Evolutionary conservation across 2,329 filamentous ascomycete species (phyloP).

Genomic region (Akanthomyces uredinophilus): DNA sequence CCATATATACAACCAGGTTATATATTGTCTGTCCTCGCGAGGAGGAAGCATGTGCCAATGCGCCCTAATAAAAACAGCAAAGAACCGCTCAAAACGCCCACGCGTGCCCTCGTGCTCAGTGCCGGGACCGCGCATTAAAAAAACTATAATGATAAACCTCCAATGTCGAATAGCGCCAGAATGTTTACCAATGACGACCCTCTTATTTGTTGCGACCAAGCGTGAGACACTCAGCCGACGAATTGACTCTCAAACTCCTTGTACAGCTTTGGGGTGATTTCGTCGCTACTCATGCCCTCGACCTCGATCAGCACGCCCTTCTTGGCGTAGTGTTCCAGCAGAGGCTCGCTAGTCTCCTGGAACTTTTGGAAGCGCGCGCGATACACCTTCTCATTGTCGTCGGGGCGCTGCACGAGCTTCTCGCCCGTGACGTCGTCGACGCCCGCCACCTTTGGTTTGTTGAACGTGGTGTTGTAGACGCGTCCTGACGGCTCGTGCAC

Average conservation of each 20-base stretch:
- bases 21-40: conserved; percentile 1
- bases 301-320: conserved; percentile 84
- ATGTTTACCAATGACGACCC: neutral
- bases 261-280: conserved; percentile 89
- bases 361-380: conserved; percentile 75
- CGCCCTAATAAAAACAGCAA: neutral
- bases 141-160: neutral
- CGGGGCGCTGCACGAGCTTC: conserved; percentile 70
- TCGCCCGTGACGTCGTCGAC: conserved; percentile 91
- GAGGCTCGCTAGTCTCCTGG: conserved; percentile 75
- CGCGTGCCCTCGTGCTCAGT: neutral
- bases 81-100: conserved; percentile 9
- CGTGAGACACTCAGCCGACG: conserved; percentile 18
- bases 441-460: conserved; percentile 74
- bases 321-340: conserved; percentile 83
- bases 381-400: conserved; percentile 87
- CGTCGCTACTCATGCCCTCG: conserved; percentile 82
- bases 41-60: neutral
- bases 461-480: conserved; percentile 93
- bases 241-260: conserved; percentile 78
- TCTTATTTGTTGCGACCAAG: neutral
- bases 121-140: conserved; percentile 2
- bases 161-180: neutral
- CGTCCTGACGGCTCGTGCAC: conserved; percentile 86
- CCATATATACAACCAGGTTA: neutral